These are phyloP conservation scores for Leccinum sublutescens DNA, from an alignment of 768 basidiomycete species.

Conservation along the genomic window DNA sequence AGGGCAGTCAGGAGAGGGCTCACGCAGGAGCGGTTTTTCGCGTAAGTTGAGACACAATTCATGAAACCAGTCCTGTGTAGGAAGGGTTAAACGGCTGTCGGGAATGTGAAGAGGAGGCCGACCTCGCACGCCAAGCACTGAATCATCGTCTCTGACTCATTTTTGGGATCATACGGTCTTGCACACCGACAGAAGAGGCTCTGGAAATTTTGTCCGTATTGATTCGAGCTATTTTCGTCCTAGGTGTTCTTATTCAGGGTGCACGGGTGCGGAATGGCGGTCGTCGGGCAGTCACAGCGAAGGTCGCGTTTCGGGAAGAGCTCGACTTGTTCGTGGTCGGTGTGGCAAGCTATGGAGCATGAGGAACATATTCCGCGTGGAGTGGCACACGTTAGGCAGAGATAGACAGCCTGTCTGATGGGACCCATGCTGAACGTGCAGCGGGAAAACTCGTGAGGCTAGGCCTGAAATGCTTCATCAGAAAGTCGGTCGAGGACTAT, in stretches of 20 bases:
- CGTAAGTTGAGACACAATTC: constrained; percentile 85
- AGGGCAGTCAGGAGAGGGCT: constrained; percentile 31
- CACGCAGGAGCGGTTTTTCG: constrained; percentile 55
- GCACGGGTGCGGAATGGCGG: constrained; percentile 57
- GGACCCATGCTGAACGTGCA: constrained; percentile 62
- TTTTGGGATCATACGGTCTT: constrained; percentile 65
- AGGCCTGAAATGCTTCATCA: constrained; percentile 45
- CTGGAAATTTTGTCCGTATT: constrained; percentile 73
- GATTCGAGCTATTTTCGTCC: constrained; percentile 56
- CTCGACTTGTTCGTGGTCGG: constrained; percentile 82
- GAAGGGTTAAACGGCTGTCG: constrained; percentile 5
- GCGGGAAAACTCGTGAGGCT: constrained; percentile 62
- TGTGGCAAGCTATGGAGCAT: constrained; percentile 85
- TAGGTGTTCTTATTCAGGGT: constrained; percentile 56
- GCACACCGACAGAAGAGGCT: constrained; percentile 75
- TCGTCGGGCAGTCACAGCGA: constrained; percentile 83
- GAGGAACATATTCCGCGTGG: constrained; percentile 75
- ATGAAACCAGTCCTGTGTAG: constrained; percentile 80
- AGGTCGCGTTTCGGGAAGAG: constrained; percentile 84
- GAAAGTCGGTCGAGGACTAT: not conserved
- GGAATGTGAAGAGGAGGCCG: not conserved
- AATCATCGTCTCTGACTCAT: constrained; percentile 82
- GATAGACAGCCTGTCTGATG: constrained; percentile 76
- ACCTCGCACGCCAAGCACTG: constrained; percentile 88
- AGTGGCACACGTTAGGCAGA: constrained; percentile 71